Percentiles rank a stretch among this genome's conserved stretches.
Evolutionary conservation across 2,329 filamentous ascomycete genomes (phyloP).

Genomic region (Sphaerostilbella broomeana): DNA sequence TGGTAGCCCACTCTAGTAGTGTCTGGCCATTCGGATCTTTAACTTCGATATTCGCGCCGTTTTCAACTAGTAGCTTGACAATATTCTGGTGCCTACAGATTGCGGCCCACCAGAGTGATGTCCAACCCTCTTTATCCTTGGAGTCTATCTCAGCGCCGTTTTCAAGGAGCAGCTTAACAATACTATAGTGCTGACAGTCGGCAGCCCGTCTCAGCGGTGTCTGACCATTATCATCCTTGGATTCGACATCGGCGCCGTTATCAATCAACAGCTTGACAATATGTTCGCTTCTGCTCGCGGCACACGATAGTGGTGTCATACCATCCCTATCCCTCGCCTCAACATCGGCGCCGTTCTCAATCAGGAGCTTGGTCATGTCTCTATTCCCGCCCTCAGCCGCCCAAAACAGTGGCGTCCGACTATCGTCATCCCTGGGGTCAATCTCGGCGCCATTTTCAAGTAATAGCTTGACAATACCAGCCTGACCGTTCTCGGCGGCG

Average conservation of each 20-base stretch:
- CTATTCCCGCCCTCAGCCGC: neutral
- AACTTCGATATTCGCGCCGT: neutral
- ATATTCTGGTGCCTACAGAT: constrained; percentile 11
- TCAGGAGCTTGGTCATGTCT: neutral
- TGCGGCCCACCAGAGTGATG: constrained; percentile 4
- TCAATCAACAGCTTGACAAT: constrained; percentile 7
- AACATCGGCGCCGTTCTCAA: neutral
- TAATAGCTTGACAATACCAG: neutral
- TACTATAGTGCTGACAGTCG: constrained; percentile 7
- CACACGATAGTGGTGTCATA: neutral
- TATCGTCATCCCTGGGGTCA: neutral
- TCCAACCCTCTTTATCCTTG: neutral
- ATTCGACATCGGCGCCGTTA: neutral
- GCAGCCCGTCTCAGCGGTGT: constrained; percentile 3
- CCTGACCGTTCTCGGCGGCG: constrained; percentile 1
- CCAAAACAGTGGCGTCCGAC: neutral
- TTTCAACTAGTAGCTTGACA: constrained; percentile 3
- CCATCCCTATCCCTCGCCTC: too few species aligned
- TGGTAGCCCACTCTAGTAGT: constrained; percentile 1
- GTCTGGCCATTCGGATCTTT: neutral
- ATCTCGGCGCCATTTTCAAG: constrained; percentile 7
- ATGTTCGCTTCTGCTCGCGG: too few species aligned
- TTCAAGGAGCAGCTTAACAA: constrained; percentile 9
- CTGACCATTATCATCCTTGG: neutral
- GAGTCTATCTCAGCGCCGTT: constrained; percentile 9